phyloP scores from a whole-genome alignment of 345 rosid genomes.

The Orychophragmus violaceus region DNA sequence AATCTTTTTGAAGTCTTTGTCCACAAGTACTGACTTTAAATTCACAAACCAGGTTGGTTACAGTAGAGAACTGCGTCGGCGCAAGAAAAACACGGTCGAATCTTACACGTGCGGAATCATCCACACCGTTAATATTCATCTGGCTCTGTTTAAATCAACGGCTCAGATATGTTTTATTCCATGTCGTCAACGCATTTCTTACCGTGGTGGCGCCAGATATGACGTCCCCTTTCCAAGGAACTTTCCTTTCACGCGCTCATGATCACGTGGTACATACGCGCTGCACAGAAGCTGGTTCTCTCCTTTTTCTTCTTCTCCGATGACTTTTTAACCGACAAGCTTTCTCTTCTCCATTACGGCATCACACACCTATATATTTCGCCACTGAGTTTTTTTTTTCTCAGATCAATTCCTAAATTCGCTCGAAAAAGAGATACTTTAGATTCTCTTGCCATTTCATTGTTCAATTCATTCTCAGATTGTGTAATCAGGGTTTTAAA shows the following conservation, averaged over 20 bases:
- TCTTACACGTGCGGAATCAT: conserved; percentile 14
- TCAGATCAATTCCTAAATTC: background rate
- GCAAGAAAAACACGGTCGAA: background rate
- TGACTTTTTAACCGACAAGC: conserved; percentile 7
- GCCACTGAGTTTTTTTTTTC: background rate
- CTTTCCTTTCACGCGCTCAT: background rate
- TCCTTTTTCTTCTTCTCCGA: background rate
- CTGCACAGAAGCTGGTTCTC: conserved; percentile 1
- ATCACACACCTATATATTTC: conserved; percentile 12
- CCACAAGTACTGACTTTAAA: background rate
- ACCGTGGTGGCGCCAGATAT: conserved; percentile 14
- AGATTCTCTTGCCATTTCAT: background rate
- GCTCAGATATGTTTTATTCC: background rate
- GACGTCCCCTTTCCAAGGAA: background rate
- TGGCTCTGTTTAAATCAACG: conserved; percentile 5
- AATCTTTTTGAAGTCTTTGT: conserved; percentile 1
- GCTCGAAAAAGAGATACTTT: background rate
- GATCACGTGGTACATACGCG: conserved; percentile 11
- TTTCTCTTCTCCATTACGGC: conserved; percentile 22
- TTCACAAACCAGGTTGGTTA: background rate
- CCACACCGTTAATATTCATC: background rate
- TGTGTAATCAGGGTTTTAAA: background rate
- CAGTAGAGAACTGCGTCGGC: background rate
- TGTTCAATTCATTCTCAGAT: conserved; percentile 9
- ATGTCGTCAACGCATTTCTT: conserved; percentile 15